phyloP scores from a whole-genome alignment of 495 filamentous ascomycete species.

The Penicillium ochrochloron region DNA sequence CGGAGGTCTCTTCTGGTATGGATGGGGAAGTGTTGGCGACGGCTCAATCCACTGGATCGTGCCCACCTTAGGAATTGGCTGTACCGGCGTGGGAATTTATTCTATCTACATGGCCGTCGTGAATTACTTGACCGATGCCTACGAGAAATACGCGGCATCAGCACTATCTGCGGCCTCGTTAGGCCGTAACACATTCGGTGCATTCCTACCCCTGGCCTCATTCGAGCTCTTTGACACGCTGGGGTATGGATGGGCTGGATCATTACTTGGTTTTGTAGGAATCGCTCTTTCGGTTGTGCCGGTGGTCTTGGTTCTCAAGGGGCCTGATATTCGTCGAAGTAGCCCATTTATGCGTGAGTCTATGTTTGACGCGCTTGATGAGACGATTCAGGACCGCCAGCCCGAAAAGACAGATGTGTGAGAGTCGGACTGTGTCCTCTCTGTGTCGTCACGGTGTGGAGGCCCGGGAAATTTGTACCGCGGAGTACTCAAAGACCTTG shows the following conservation, averaged over 20 bases:
- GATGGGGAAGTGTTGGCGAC: constrained; percentile 38
- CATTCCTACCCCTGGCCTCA: constrained; percentile 45
- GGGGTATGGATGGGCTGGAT: constrained; percentile 51
- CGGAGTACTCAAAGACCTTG: too few relatives aligned
- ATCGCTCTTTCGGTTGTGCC: constrained; percentile 44
- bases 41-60: constrained; percentile 51
- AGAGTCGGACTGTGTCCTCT: background rate
- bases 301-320: constrained; percentile 42
- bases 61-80: constrained; percentile 41
- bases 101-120: constrained; percentile 54
- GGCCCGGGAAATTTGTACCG: background rate
- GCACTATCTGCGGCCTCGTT: constrained; percentile 43
- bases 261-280: constrained; percentile 47
- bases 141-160: constrained; percentile 46
- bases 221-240: constrained; percentile 43
- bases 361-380: constrained; percentile 29
- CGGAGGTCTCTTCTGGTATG: constrained; percentile 49
- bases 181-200: constrained; percentile 41
- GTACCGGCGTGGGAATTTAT: constrained; percentile 46
- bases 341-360: constrained; percentile 48
- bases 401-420: constrained; percentile 19
- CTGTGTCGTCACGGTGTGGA: background rate
- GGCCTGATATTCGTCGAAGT: constrained; percentile 36
- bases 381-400: constrained; percentile 19
- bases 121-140: constrained; percentile 54